Base-by-base conservation (phyloP, 139 green algal genomes). In the Nannochloris sp. region DNA sequence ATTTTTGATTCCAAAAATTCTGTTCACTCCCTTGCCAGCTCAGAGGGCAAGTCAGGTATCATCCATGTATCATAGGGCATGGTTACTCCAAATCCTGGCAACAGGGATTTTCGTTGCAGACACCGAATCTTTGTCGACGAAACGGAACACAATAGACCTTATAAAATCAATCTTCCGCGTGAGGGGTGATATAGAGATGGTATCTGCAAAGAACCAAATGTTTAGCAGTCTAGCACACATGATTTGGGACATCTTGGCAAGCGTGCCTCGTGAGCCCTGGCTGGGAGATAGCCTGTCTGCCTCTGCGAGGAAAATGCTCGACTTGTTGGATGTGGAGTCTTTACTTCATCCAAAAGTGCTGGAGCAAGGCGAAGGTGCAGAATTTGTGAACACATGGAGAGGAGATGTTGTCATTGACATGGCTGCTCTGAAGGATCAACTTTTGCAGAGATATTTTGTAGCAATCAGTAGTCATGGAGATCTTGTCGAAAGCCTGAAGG, bases 81-180 rank as follows among this genome's bases (percentile, higher is more conserved):
- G 62, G 61, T 57, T 80, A n/a, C 66, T 88, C 25, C 67, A 78
- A 64, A 67, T 87, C 18, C 43, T 66, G 4, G 73, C 62, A 16
- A 53, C n/a, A 53, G 46, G 24, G n/a, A 53, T 53, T 53, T 53
- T 53, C 11, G 18, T 53, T 12, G 46, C n/a, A n/a, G 73, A 81
- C 51, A 3, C 60, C 23, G 75, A 21, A 53, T 25, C 7, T 19
- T 53, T 53, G 18, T 53, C 18, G 6, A 53, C 46, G 11, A 53
- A 21, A 53, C 4, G 5, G 46, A 25, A 6, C n/a, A 19, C 24
- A 21, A 25, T 21, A 19, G 46, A 21, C 46, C 16, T 40, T 40
- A 53, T 53, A 21, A 53, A 21, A 21, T 53, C 46, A 7, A 15
- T 53, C n/a, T 53, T 53, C 15, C 18, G 6, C 11, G 16, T 53